Percentiles rank a stretch among this genome's conserved stretches.
These are phyloP conservation scores for Telfairia occidentalis DNA, from an alignment of 331 rosid genomes.

Conservation along the genomic window DNA sequence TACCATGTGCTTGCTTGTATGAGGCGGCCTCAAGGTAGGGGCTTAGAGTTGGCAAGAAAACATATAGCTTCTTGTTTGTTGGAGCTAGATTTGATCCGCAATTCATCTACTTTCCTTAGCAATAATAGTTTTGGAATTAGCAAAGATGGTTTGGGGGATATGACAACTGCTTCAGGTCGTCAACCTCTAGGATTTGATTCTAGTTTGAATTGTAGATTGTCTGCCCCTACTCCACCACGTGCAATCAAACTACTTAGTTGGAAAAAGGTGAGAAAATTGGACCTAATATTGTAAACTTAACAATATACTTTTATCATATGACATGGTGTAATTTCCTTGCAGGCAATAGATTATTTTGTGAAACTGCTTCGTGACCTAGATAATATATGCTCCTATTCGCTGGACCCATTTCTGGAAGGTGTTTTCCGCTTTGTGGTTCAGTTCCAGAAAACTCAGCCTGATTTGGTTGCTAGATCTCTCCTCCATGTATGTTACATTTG, in stretches of 20 bases:
- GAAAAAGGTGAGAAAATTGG: slow-evolving; percentile 43
- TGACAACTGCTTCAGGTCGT: slow-evolving; percentile 82
- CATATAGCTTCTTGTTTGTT: slow-evolving; percentile 71
- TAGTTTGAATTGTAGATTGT: slow-evolving; percentile 68
- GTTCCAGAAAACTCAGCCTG: slow-evolving; percentile 83
- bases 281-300: slow-evolving; percentile 13
- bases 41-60: slow-evolving; percentile 88
- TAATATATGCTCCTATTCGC: slow-evolving; percentile 51
- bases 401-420: slow-evolving; percentile 64
- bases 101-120: slow-evolving; percentile 63
- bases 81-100: slow-evolving; percentile 48
- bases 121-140: slow-evolving; percentile 30
- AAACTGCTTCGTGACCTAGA: slow-evolving; percentile 79
- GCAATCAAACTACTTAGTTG: slow-evolving; percentile 64
- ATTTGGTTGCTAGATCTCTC: slow-evolving; percentile 91
- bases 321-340: slow-evolving; percentile 24
- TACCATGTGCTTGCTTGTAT: slow-evolving; percentile 70
- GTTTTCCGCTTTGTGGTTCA: slow-evolving; percentile 71
- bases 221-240: slow-evolving; percentile 97
- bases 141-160: slow-evolving; percentile 30
- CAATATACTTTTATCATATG: slow-evolving; percentile 18
- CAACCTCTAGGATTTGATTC: slow-evolving; percentile 93
- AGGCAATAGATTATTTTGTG: slow-evolving; percentile 77
- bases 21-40: slow-evolving; percentile 97
- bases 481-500: slow-evolving; percentile 57